These are phyloP conservation scores for Phialophora macrospora DNA, from an alignment of 2,329 filamentous ascomycete species.

Conservation along the genomic window DNA sequence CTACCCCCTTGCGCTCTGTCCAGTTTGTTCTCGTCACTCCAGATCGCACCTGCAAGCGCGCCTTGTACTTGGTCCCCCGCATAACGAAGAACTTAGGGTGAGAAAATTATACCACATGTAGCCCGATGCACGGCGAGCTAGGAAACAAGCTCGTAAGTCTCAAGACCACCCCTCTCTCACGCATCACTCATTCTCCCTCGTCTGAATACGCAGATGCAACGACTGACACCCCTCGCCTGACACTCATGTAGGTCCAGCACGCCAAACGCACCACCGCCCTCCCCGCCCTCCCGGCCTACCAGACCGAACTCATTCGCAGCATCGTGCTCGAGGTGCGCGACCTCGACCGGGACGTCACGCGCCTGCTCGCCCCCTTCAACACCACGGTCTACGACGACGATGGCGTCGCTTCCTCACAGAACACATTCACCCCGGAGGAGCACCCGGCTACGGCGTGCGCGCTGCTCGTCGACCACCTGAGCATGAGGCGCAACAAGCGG, in stretches of 20 bases:
- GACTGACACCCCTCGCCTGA: neutral
- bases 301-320: slow-evolving; percentile 84
- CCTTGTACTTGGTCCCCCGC: too few species aligned
- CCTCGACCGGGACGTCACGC: slow-evolving; percentile 81
- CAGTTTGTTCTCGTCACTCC: neutral
- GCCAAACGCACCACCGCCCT: slow-evolving; percentile 93
- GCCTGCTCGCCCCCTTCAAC: slow-evolving; percentile 75
- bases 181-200: neutral
- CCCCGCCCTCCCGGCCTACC: slow-evolving; percentile 84
- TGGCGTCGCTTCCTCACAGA: slow-evolving; percentile 51
- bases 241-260: slow-evolving; percentile 74
- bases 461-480: slow-evolving; percentile 88
- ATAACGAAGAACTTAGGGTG: neutral
- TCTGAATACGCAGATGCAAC: neutral
- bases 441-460: slow-evolving; percentile 86
- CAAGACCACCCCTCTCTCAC: neutral
- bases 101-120: neutral
- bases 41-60: neutral
- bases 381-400: slow-evolving; percentile 20
- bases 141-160: slow-evolving; percentile 77
- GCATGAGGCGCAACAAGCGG: slow-evolving; percentile 94
- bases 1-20: neutral
- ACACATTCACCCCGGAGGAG: slow-evolving; percentile 80
- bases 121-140: slow-evolving; percentile 84
- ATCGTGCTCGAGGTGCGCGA: slow-evolving; percentile 92